Evolutionary conservation across 805 yeast species (phyloP), one percentile per base, ranked within the genome.

Genomic region (Wickerhamomyces strasburgensis): DNA sequence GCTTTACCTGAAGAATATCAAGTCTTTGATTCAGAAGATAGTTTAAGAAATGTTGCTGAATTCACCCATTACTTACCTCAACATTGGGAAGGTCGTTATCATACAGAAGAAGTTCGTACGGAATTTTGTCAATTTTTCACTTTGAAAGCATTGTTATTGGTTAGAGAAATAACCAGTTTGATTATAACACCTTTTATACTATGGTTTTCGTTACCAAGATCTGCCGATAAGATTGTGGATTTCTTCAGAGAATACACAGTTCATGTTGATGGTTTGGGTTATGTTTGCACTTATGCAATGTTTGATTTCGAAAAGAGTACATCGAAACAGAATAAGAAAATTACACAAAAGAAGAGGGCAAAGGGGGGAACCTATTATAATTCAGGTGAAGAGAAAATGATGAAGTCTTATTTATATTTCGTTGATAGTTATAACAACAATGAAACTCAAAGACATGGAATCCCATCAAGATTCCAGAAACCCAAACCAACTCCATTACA

Each of bases 221-320:
- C 78, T 18, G 67, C 90, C 11, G 89, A 84, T 19, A 69, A 76
- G 19, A 83, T 93, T 31, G 75, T 93, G 23, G 98, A 93, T 54
- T 93, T 93, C 54, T 86, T 90, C 58, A 65, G 98, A 38, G 97
- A 90, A 41, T 82, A 76, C 48, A 80, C 95, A 10, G 80, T 88
- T 10, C 93, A 90, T 57, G 86, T 89, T 33, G 97, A 89, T 62
- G 98, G 96, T 0, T 65, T 93, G 28, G 99, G 98, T 0, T 83
- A 89, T 53, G 95, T 93, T 27, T 90, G 98, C 55, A 80, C 86
- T 21, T 87, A 81, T 68, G 98, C 98, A 2, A 85, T 86, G 80
- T 93, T 93, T 61, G 82, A 86, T 47, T 77, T 83, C 44, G 88
- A 80, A 43, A 76, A 75, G 45, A 70, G 72, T 42, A 72, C 68